Base-by-base conservation (phyloP, 177 flowering plant species). In the Tripterygium wilfordii region DNA sequence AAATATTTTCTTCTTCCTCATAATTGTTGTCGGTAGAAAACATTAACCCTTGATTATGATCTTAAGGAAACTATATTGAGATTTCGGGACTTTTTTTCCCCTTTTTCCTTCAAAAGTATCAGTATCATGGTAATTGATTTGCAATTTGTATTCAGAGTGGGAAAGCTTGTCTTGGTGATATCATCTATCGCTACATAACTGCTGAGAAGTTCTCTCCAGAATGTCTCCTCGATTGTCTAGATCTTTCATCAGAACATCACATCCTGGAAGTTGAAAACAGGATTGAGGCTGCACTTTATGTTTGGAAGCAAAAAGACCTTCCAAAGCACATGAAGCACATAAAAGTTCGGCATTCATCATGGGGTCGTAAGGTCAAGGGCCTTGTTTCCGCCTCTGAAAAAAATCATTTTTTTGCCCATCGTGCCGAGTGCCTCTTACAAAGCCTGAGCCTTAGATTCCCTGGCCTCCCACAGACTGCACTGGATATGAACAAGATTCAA, bases 401-500 rank as follows among this genome's bases (percentile, higher is more conserved):
- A 67, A 71, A 67, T 37, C 51, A 66, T 25, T 56, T 51, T 47
- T 69, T 82, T 17, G 78, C 69, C 17, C 73, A 69, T 17, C 64
- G 89, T 19, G 86, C 83, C 15, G 80, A 79, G 56, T 68, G 76
- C 21, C 76, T 79, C 17, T 49, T 82, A 26, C 71, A 62, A 14
- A 68, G 83, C 62, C 53, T 82, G 16, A 72, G 66, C 58, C 61
- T 47, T 29, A 78, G 83, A 5, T 82, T 79, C 49, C 85, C 89
- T 37, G 82, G 76, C 14, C 75, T 82, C 16, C 89, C 89, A 10
- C 89, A 82, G 54, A 77, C 83, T 15, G 65, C 83, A 16, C 35
- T 82, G 51, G 89, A 82, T 45, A 82, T 82, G 83, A 67, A 62
- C 74, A 82, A 82, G 67, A 79, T 82, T 52, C 89, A 79, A 41